Conservation (phyloP, 768 basidiomycete genomes). For the Boletellus ananas region DNA sequence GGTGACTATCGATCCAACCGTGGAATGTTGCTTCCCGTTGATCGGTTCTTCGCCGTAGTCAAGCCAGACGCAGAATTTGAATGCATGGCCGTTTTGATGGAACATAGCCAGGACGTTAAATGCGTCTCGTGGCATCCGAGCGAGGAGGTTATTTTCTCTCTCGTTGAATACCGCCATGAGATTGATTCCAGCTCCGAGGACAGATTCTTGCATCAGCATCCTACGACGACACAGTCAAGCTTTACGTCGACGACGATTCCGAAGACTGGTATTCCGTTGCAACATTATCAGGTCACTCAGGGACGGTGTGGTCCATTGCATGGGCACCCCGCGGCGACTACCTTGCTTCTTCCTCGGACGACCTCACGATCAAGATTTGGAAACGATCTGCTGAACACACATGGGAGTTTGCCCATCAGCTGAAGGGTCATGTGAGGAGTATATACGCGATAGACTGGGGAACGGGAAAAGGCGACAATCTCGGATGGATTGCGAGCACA, state of each 20-base stretch:
- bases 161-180: not conserved
- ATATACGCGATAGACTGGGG: conserved; percentile 84
- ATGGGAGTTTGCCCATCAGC: conserved; percentile 59
- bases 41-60: conserved; percentile 40
- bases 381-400: conserved; percentile 55
- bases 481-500: conserved; percentile 84
- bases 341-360: conserved; percentile 86
- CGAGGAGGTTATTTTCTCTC: conserved; percentile 67
- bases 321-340: conserved; percentile 77
- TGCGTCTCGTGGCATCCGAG: conserved; percentile 91
- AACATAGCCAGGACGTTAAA: conserved; percentile 96
- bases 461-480: conserved; percentile 35
- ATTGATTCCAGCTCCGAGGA: conserved; percentile 18
- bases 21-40: not conserved
- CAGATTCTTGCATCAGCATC: conserved; percentile 95
- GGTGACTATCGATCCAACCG: conserved; percentile 42
- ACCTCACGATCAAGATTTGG: conserved; percentile 84
- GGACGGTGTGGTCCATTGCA: conserved; percentile 90
- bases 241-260: conserved; percentile 88
- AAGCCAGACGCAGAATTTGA: conserved; percentile 93
- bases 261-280: conserved; percentile 92
- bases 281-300: conserved; percentile 75
- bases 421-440: conserved; percentile 66
- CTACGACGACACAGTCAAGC: conserved; percentile 94
- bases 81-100: conserved; percentile 93